Evolutionary conservation across 2,329 filamentous ascomycete genomes (phyloP).

Genomic region (Coniella vitis): DNA sequence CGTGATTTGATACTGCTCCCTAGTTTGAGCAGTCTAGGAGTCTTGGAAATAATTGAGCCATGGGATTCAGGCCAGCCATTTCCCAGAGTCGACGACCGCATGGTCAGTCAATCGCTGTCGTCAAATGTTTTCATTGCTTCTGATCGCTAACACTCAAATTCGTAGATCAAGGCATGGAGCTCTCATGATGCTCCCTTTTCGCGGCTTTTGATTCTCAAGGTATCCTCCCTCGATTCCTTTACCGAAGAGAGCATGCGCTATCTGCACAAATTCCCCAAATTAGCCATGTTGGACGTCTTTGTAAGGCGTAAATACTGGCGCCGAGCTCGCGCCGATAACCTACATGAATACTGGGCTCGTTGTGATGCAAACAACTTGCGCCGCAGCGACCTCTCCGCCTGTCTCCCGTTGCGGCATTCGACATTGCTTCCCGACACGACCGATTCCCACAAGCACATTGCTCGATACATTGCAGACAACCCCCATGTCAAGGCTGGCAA

Average conservation of each 20-base stretch:
- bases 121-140: not conserved
- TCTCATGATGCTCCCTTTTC: conserved; percentile 1
- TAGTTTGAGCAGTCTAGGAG: conserved; percentile 5
- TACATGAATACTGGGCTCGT: conserved; percentile 2
- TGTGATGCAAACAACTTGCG: not conserved
- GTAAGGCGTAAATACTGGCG: not conserved
- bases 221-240: not conserved
- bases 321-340: not conserved
- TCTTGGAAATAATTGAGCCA: conserved; percentile 12
- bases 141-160: not conserved
- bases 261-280: conserved; percentile 1
- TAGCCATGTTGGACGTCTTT: conserved; percentile 3
- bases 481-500: not conserved
- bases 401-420: no score
- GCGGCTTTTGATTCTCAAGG: not conserved
- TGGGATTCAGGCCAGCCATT: not conserved
- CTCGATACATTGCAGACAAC: not conserved
- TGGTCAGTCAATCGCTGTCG: not conserved
- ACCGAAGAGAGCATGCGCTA: conserved; percentile 4
- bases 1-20: conserved; percentile 9
- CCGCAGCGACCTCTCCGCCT: not conserved
- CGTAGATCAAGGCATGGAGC: not conserved
- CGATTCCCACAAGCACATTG: not conserved
- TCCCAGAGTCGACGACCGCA: conserved; percentile 2
- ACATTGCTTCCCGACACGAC: no score